A percentile compares a stretch with the other conserved stretches of the same genome.
Conservation (phyloP, 805 yeast species). For the Ogataea minuta region DNA sequence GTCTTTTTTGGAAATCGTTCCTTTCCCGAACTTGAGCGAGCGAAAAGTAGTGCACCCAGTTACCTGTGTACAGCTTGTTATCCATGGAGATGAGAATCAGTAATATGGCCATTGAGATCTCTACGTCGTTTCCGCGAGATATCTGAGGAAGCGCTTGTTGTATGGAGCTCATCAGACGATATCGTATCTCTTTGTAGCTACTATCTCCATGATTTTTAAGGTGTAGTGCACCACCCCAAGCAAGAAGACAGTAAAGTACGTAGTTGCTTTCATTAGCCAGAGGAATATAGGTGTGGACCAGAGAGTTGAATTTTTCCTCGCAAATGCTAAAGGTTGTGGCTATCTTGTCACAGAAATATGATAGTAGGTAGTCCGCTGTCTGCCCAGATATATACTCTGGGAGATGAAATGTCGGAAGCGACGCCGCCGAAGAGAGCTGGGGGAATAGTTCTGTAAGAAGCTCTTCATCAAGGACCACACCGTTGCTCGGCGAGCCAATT, state of each 20-base stretch:
- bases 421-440: too few species aligned
- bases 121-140: constrained; percentile 1
- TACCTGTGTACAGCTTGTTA: constrained; percentile 9
- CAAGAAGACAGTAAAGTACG: constrained; percentile 6
- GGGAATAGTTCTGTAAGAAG: too few species aligned
- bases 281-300: constrained; percentile 11
- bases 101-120: constrained; percentile 6
- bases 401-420: neutral
- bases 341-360: constrained; percentile 11
- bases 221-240: constrained; percentile 12
- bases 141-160: constrained; percentile 3
- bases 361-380: constrained; percentile 6
- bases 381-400: constrained; percentile 9
- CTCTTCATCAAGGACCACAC: too few species aligned
- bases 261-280: constrained; percentile 7
- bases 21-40: constrained; percentile 6
- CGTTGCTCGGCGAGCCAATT: too few species aligned
- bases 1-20: neutral
- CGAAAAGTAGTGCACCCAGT: constrained; percentile 9
- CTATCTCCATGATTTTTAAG: constrained; percentile 7
- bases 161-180: neutral
- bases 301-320: constrained; percentile 9
- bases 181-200: neutral
- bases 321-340: constrained; percentile 12
- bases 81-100: constrained; percentile 8